phyloP scores from a whole-genome alignment of 1,284 basidiomycete genomes.

The Phenoliferia sp. region DNA sequence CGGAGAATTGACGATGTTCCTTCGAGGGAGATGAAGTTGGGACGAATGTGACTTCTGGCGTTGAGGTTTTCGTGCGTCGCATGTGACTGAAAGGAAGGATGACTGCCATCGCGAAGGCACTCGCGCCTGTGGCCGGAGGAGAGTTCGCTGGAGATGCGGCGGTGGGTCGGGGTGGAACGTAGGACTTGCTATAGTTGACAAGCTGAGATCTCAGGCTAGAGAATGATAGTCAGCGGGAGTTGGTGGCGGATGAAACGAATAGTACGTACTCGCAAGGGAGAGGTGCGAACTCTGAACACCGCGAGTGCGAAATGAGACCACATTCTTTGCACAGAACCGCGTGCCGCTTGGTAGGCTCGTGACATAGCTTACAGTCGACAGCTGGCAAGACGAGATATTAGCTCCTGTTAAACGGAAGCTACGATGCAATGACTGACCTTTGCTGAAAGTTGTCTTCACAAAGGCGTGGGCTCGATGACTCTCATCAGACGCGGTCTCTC shows the following conservation, averaged over 20 bases:
- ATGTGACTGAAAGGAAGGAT: conserved; percentile 15
- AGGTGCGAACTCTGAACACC: conserved; percentile 68
- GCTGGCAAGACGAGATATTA: conserved; percentile 50
- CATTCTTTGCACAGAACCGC: conserved; percentile 85
- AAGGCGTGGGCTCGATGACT: conserved; percentile 56
- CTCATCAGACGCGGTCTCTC: background rate
- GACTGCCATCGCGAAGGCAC: conserved; percentile 7
- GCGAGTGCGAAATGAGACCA: conserved; percentile 77
- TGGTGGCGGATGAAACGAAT: background rate
- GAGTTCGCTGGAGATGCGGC: background rate
- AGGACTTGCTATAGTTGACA: background rate
- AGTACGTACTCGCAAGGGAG: background rate
- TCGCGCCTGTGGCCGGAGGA: background rate
- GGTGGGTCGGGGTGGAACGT: background rate
- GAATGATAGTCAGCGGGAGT: conserved; percentile 37
- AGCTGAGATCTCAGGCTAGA: conserved; percentile 63
- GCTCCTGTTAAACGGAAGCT: background rate
- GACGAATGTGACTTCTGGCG: background rate
- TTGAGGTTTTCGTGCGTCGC: conserved; percentile 4
- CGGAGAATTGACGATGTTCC: background rate
- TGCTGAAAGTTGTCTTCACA: conserved; percentile 86
- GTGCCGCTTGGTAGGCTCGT: conserved; percentile 71
- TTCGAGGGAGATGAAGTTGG: background rate
- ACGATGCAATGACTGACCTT: conserved; percentile 61
- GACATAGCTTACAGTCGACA: conserved; percentile 79